phyloP scores from a whole-genome alignment of 2,329 filamentous ascomycete species.

The Nemania sp. region DNA sequence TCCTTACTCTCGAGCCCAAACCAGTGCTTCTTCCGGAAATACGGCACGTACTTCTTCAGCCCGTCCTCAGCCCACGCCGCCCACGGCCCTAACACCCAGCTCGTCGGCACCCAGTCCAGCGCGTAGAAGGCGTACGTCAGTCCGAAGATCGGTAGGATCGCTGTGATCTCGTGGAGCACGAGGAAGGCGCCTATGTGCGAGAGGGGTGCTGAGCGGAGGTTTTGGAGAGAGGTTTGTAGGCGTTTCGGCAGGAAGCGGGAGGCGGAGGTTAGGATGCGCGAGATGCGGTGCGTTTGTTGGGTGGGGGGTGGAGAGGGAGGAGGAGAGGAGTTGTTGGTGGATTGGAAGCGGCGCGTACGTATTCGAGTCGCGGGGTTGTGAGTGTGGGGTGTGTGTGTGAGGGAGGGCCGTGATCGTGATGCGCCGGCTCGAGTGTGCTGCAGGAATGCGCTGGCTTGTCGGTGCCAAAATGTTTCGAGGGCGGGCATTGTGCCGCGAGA shows the following conservation, averaged over 20 bases:
- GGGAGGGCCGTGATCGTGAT: background rate
- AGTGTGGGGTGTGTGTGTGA: background rate
- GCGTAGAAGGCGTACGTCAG: constrained; percentile 85
- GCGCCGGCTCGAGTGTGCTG: constrained; percentile 9
- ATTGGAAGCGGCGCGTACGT: constrained; percentile 41
- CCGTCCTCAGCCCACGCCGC: constrained; percentile 69
- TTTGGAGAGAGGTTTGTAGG: constrained; percentile 75
- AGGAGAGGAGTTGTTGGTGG: constrained; percentile 33
- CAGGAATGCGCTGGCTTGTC: constrained; percentile 33
- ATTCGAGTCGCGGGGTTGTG: constrained; percentile 4
- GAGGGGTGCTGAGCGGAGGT: constrained; percentile 80
- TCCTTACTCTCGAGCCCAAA: constrained; percentile 68
- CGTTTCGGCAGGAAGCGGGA: constrained; percentile 67
- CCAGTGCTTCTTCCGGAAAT: constrained; percentile 84
- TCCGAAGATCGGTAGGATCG: constrained; percentile 80
- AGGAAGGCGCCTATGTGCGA: constrained; percentile 89
- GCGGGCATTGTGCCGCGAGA: constrained; percentile 35
- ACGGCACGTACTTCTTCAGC: constrained; percentile 79
- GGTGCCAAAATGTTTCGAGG: constrained; percentile 35
- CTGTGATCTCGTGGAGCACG: constrained; percentile 91
- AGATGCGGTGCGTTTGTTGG: constrained; percentile 52
- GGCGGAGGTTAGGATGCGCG: constrained; percentile 60
- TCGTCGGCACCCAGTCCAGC: constrained; percentile 75
- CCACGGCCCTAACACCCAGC: constrained; percentile 63
- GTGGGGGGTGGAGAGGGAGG: constrained; percentile 20